Base-by-base conservation (phyloP, 768 basidiomycete species). In the Exsudoporus frostii region DNA sequence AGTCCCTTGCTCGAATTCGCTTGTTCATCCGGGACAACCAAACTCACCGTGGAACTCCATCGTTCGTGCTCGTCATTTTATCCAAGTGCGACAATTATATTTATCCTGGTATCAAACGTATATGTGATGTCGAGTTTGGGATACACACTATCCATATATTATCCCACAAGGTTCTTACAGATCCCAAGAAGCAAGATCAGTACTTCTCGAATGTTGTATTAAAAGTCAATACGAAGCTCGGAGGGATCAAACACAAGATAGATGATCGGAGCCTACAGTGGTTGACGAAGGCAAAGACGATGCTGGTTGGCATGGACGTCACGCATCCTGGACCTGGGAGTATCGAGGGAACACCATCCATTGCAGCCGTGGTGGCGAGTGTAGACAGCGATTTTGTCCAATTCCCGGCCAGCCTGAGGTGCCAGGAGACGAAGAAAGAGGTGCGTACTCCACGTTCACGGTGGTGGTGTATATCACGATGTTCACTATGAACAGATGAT, bases 241-340 rank as follows among this genome's bases (percentile, higher is more conserved):
- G 89, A 5, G 91, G 91, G 0, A 72, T 86, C 20, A 93, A 93
- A 58, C 91, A 93, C 67, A 79, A 80, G 80, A 71, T 91, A 10
- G 84, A 85, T 32, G 65, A 73, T 0, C 61, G 53, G 1, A 79
- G 81, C 1, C 81, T 85, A 77, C 60, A 55, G 34, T 92, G 89
- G 89, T 70, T 92, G 43, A 80, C 67, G 1, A 79, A 79, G 66
- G 75, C 77, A 58, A 78, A 77, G 49, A 92, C 90, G 10, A 92
- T 93, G 86, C 71, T 93, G 63, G 84, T 93, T 4, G 91, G 91
- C 0, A 88, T 90, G 57, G 90, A 92, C 62, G 88, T 90, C 0
- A 92, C 88, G 0, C 90, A 92, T 57, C 88, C 89, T 5, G 79
- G 86, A 2, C 85, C 86, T 1, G 77, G 71, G 7, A 87, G 85